Percentiles rank a stretch among this genome's conserved stretches.
These are phyloP conservation scores for Microascus cirrosus DNA, from an alignment of 2,329 filamentous ascomycete species.

Conservation along the genomic window DNA sequence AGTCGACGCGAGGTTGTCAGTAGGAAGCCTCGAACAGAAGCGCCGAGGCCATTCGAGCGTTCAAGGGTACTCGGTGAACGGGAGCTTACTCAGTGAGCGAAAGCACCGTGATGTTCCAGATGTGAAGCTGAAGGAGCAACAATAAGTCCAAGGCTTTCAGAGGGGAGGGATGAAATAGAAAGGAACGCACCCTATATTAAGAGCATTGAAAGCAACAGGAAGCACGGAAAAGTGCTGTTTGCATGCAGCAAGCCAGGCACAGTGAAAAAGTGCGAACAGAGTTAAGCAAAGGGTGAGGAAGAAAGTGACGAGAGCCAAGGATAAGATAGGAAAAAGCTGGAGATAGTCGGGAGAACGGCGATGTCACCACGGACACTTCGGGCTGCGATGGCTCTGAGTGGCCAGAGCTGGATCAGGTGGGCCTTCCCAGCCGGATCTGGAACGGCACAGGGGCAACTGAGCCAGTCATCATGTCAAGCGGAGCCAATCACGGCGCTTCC, in stretches of 20 bases:
- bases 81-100: neutral
- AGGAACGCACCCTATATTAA: constrained; percentile 3
- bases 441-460: neutral
- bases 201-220: neutral
- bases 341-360: neutral
- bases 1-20: neutral
- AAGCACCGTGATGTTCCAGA: neutral
- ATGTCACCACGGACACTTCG: neutral
- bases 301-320: constrained; percentile 13
- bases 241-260: neutral
- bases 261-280: neutral
- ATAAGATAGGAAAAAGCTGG: constrained; percentile 1
- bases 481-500: constrained; percentile 1
- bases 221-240: neutral
- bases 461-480: constrained; percentile 1
- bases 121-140: constrained; percentile 27
- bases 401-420: neutral
- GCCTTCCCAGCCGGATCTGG: neutral
- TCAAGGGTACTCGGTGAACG: neutral
- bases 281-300: constrained; percentile 9
- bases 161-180: constrained; percentile 8
- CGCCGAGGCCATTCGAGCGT: neutral
- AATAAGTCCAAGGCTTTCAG: constrained; percentile 28
- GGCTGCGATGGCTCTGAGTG: neutral
- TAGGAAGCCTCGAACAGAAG: neutral